Evolutionary conservation across 1,139 yeast genomes (phyloP).

Genomic region (Scheffersomyces quercinus): DNA sequence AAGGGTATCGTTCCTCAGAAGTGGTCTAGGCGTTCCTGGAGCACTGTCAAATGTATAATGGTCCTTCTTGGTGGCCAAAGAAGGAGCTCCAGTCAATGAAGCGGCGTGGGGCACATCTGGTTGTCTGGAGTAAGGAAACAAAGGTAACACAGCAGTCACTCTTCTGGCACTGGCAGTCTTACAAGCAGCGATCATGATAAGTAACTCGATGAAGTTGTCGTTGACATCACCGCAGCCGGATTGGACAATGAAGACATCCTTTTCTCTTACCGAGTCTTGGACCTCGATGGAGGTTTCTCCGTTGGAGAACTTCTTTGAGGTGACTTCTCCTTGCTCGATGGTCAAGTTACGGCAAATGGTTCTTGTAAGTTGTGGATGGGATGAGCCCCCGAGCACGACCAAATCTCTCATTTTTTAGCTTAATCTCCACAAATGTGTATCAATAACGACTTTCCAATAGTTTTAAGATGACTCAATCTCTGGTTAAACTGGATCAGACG

Average conservation of each 20-base stretch:
- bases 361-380: constrained; percentile 65
- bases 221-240: constrained; percentile 88
- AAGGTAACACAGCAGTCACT: constrained; percentile 92
- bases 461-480: too few species aligned
- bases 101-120: constrained; percentile 93
- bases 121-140: constrained; percentile 94
- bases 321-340: constrained; percentile 58
- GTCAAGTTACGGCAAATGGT: constrained; percentile 66
- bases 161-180: constrained; percentile 92
- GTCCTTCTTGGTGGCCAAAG: constrained; percentile 42
- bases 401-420: constrained; percentile 60
- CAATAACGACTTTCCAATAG: too few species aligned
- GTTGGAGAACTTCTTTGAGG: constrained; percentile 62
- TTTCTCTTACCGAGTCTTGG: constrained; percentile 84
- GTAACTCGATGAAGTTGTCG: constrained; percentile 83
- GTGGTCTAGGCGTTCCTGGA: constrained; percentile 60
- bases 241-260: constrained; percentile 85
- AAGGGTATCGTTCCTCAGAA: constrained; percentile 20
- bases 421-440: too few species aligned
- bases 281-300: constrained; percentile 91
- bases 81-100: constrained; percentile 52
- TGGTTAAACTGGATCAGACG: too few species aligned
- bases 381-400: constrained; percentile 74
- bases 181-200: constrained; percentile 90
- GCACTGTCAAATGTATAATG: constrained; percentile 60